Percentiles rank a stretch among this genome's conserved stretches.
Conservation (phyloP, 2,329 filamentous ascomycete species). For the Fusarium burgessii region DNA sequence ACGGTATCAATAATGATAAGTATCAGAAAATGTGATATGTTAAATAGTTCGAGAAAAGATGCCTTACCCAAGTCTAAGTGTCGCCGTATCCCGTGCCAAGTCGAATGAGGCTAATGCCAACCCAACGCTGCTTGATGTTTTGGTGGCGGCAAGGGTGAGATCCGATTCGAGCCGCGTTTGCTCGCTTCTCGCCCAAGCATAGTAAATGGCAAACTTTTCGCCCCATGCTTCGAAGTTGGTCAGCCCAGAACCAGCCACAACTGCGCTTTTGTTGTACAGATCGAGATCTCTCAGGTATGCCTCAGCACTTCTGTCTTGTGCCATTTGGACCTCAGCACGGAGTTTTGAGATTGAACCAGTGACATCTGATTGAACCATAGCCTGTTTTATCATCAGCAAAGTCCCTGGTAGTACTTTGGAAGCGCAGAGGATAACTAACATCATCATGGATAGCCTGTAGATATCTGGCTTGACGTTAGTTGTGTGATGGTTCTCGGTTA, state of each 20-base stretch:
- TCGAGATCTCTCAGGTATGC: not conserved
- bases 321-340: not conserved
- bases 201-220: not conserved
- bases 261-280: not conserved
- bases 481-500: accelerated
- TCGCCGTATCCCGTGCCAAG: not conserved
- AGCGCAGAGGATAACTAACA: not conserved
- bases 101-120: not conserved
- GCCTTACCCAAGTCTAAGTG: not conserved
- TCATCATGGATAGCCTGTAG: not conserved
- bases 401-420: accelerated
- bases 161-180: not conserved
- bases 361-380: not conserved
- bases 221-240: not conserved
- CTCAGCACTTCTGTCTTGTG: not conserved
- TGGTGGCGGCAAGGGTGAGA: not conserved
- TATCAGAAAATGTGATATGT: no score
- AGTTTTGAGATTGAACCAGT: not conserved
- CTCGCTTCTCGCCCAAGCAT: not conserved
- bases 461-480: not conserved
- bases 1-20: no score
- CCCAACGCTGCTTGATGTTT: not conserved
- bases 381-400: accelerated
- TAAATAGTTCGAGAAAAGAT: no score
- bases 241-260: not conserved